phyloP scores from a whole-genome alignment of 2,329 filamentous ascomycete species.

The Colletotrichum sp. region DNA sequence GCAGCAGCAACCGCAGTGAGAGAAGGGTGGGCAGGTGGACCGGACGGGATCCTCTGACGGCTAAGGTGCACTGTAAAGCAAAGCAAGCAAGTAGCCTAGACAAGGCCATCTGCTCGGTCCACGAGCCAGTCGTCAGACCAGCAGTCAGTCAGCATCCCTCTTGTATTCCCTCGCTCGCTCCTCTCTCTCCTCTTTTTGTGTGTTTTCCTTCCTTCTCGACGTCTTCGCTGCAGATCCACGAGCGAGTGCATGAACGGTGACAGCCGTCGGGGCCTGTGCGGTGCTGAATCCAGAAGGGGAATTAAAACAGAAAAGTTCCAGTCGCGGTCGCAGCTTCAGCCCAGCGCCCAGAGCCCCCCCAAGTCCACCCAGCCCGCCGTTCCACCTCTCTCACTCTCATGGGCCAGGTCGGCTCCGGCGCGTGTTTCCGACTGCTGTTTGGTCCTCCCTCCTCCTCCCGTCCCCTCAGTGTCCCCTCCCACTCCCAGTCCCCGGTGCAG shows the following conservation, averaged over 20 bases:
- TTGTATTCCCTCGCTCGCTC: background rate
- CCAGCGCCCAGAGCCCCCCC: background rate
- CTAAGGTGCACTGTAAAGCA: background rate
- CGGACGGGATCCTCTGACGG: background rate
- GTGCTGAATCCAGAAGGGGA: background rate
- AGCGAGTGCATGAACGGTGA: background rate
- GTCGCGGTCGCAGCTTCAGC: background rate
- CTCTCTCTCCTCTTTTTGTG: background rate
- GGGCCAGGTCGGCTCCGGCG: slow-evolving; percentile 19
- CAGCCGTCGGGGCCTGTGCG: background rate
- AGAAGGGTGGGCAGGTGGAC: background rate
- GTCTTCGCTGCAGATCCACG: background rate
- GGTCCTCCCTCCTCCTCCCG: background rate
- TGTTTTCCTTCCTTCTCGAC: background rate
- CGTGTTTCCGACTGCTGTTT: slow-evolving; percentile 22
- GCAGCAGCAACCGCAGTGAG: background rate
- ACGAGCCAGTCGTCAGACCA: background rate
- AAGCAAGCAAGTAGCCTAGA: background rate
- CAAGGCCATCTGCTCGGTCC: background rate
- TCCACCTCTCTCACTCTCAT: background rate
- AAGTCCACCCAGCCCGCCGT: background rate
- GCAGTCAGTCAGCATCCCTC: background rate
- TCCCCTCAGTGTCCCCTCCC: background rate
- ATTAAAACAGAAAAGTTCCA: background rate
- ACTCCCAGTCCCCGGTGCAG: background rate